These are phyloP conservation scores for Blastobotrys muscicola DNA, from an alignment of 805 yeast genomes.

Conservation along the genomic window DNA sequence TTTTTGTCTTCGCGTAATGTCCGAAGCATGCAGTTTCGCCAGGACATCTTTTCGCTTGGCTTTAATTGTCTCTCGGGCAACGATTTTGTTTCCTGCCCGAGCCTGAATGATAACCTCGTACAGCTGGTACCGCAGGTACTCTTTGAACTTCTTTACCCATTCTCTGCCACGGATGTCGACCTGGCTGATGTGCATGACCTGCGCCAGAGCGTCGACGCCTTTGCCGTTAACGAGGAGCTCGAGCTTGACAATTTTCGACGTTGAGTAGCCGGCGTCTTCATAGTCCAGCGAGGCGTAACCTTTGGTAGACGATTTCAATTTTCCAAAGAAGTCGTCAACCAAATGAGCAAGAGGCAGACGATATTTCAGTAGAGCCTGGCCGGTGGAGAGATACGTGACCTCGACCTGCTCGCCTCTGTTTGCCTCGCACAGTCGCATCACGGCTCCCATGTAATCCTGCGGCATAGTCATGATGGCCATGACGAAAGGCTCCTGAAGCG, in stretches of 20 bases:
- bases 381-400: constrained; percentile 63
- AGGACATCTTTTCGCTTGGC: constrained; percentile 94
- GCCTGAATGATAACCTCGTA: constrained; percentile 94
- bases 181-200: constrained; percentile 77
- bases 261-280: constrained; percentile 82
- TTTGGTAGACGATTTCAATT: constrained; percentile 75
- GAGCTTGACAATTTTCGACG: constrained; percentile 74
- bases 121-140: constrained; percentile 69
- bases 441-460: constrained; percentile 76
- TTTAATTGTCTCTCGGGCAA: constrained; percentile 88
- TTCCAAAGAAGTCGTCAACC: constrained; percentile 94
- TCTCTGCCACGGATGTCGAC: constrained; percentile 64
- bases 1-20: constrained; percentile 81
- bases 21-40: constrained; percentile 88
- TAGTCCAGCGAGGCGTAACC: constrained; percentile 94
- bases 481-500: constrained; percentile 75
- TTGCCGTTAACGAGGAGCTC: constrained; percentile 84
- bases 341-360: constrained; percentile 78
- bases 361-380: constrained; percentile 74
- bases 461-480: constrained; percentile 88
- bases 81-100: constrained; percentile 61
- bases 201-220: constrained; percentile 86
- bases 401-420: constrained; percentile 80
- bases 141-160: constrained; percentile 75
- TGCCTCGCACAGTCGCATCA: constrained; percentile 75